Evolutionary conservation across 495 filamentous ascomycete genomes (phyloP), one percentile per base, ranked within the genome.

Genomic region (Jackrogersella minutella): DNA sequence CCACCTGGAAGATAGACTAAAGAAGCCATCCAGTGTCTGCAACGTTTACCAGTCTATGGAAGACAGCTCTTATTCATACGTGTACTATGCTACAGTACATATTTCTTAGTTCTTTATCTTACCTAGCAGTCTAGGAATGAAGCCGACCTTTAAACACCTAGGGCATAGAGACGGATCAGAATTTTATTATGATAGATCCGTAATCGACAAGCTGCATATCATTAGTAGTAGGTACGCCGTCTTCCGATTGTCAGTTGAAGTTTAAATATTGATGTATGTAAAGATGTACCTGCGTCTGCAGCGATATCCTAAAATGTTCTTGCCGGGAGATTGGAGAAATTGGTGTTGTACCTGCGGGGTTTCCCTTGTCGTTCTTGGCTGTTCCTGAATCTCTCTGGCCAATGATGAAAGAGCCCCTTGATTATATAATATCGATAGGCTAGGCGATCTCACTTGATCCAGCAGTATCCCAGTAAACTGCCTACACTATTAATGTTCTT

Each of bases 331-430:
- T 53, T 46, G 51, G 28, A 68, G 58, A 68, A 52, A 56, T 40
- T 21, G 30, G 37, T 39, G 44, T 37, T 21, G 59, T 60, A 40
- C 43, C 51, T 61, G 66, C 34, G 44, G 62, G 62, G 54, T 55
- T 9, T 26, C 14, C 61, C 56, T 51, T 58, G 44, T 64, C 37
- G 21, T 24, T 58, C 56, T 22, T 60, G 40, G 11, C 51, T 24
- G 61, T 64, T 51, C 66, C 61, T 69, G 66, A 64, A 55, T 61
- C 14, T 50, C 7, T 58, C 11, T 21, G 24, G 34, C 66, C 66
- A 69, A 69, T 69, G 5, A 64, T 9, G 30, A 43, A 56, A 61
- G 24, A 28, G 19, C 61, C 66, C 66, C 56, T 61, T 55, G 57
- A 60, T 63, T 26, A 41, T 39, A 33, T 68, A 63, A 54, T 11